Evolutionary conservation across 768 basidiomycete genomes (phyloP), one percentile per base, ranked within the genome.

Genomic region (Hemileccinum impolitum): DNA sequence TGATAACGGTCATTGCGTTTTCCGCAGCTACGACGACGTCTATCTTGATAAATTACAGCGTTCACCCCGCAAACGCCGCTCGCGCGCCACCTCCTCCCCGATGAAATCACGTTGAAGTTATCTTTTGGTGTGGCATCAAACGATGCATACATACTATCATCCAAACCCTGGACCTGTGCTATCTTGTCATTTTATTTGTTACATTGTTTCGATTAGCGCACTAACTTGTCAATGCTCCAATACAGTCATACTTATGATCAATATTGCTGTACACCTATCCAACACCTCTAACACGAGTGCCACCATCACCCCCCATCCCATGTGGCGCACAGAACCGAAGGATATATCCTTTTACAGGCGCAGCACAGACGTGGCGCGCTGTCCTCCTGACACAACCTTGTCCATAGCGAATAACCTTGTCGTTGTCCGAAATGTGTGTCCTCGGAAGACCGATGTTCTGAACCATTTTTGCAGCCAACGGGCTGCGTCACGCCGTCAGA

Each of bases 21-120:
- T 81, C 59, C 73, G 79, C 53, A 82, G 74, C 59, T 85, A 79
- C 62, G 74, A 77, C 50, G 82, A 83, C 54, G 78, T 82, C 18
- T 82, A 81, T 57, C 65, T 83, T 38, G 72, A 79, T 44, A 64
- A 62, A 44, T 63, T 78, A 37, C 71, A 73, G 31, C 71, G 70
- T 30, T 71, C 72, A 3, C 69, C 75, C 39, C 71, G 68, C 46
- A 73, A 74, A 55, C 66, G 58, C 50, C 65, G 51, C 43, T 11
- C 47, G 12, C 62, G 61, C 15, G 36, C 54, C 17, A 53, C 59
- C 7, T 54, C 52, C 10, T 66, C 65, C 12, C 61, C 59, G 19
- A 54, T 21, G 11, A 54, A 61, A 52, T 37, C 61, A 43, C 55
- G 54, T n/a, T 67, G 50, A 65, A 21, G n/a, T 32, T 0, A 30